Evolutionary conservation across 345 rosid genomes (phyloP).

Genomic region (Aethionema arabicum): DNA sequence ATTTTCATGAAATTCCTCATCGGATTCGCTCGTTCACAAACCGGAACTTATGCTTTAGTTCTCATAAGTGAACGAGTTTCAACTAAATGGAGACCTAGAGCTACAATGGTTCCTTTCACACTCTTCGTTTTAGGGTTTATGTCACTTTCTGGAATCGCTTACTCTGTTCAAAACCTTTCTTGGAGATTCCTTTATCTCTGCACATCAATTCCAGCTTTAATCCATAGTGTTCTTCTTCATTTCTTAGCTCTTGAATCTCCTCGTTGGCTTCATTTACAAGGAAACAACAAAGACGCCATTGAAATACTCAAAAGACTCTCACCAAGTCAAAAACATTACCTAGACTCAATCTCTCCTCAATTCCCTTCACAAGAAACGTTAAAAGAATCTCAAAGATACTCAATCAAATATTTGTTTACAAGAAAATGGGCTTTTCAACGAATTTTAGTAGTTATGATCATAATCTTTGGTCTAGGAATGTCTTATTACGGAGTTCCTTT

Average conservation of each 20-base stretch:
- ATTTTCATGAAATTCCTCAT: conserved; percentile 34
- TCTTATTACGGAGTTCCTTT: conserved; percentile 48
- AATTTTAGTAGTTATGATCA: conserved; percentile 29
- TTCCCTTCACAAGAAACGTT: conserved; percentile 14
- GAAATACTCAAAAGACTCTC: conserved; percentile 42
- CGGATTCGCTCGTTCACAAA: conserved; percentile 39
- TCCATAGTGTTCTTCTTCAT: conserved; percentile 32
- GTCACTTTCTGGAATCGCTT: conserved; percentile 46
- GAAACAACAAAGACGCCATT: conserved; percentile 50
- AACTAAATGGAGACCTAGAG: conserved; percentile 45
- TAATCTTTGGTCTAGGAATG: conserved; percentile 50
- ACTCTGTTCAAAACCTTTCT: conserved; percentile 44
- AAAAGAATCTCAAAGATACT: conserved; percentile 13
- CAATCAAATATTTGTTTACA: conserved; percentile 31
- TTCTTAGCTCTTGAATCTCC: conserved; percentile 52
- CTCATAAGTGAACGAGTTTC: conserved; percentile 45
- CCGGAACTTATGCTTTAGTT: conserved; percentile 44
- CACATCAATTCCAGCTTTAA: conserved; percentile 42
- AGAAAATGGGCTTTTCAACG: conserved; percentile 39
- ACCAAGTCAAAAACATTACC: conserved; percentile 21
- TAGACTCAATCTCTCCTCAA: conserved; percentile 19
- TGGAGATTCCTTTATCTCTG: conserved; percentile 51
- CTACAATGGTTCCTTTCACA: conserved; percentile 46
- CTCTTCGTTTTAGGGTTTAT: conserved; percentile 50
- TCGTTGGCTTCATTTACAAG: conserved; percentile 49